Evolutionary conservation across 345 rosid species (phyloP).

Genomic region (Eucalyptus marginata): DNA sequence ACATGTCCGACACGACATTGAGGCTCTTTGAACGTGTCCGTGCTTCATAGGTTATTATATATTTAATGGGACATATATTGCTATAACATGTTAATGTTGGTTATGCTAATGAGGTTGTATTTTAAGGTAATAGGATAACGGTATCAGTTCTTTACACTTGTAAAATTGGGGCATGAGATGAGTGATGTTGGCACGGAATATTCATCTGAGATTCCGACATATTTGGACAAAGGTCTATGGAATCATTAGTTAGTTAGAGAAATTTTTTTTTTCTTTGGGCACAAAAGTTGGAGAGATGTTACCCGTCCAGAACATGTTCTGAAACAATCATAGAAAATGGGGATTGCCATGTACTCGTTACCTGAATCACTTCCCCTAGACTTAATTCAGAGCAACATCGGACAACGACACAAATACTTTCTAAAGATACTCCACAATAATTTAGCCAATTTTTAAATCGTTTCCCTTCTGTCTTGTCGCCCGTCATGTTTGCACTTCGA

Average conservation of each 20-base stretch:
- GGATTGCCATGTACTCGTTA: background rate
- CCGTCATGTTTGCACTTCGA: background rate
- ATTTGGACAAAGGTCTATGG: background rate
- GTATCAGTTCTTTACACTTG: background rate
- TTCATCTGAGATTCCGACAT: background rate
- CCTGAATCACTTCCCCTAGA: background rate
- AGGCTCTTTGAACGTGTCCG: no score
- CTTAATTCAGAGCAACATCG: background rate
- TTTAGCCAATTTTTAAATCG: background rate
- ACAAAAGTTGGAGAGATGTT: background rate
- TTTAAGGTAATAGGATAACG: background rate
- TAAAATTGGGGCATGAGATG: background rate
- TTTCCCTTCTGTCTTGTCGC: background rate
- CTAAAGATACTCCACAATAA: background rate
- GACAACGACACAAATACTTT: background rate
- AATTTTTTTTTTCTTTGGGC: background rate
- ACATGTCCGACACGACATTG: accelerated
- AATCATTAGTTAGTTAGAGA: background rate
- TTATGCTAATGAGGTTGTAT: no score
- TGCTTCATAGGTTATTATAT: no score
- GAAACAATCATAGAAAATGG: background rate
- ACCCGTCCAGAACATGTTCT: background rate
- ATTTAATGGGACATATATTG: no score
- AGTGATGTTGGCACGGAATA: background rate
- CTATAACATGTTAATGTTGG: background rate